phyloP scores from a whole-genome alignment of 2,329 filamentous ascomycete species.

The Fusarium papillatum region DNA sequence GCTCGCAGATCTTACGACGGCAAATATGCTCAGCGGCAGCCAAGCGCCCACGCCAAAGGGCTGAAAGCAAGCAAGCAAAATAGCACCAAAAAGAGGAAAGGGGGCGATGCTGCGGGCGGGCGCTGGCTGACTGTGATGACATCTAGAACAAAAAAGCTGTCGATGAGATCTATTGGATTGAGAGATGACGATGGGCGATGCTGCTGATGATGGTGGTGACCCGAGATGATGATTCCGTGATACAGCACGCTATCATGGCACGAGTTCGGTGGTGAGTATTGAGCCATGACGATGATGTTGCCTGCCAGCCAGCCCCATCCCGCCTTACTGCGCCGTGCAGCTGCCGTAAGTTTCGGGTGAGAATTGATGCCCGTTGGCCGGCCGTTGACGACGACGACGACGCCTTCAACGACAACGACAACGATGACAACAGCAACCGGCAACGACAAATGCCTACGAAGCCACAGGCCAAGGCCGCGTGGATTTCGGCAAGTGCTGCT shows the following conservation, averaged over 20 bases:
- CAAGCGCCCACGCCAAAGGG: slow-evolving; percentile 23
- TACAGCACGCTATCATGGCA: slow-evolving; percentile 9
- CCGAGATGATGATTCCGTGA: slow-evolving; percentile 15
- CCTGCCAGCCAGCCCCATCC: slow-evolving; percentile 1
- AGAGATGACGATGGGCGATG: slow-evolving; percentile 23
- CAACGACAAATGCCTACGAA: background rate
- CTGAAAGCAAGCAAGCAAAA: slow-evolving; percentile 6
- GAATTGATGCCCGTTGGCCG: background rate
- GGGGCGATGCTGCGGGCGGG: slow-evolving; percentile 23
- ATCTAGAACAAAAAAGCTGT: background rate
- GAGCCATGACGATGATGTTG: slow-evolving; percentile 10
- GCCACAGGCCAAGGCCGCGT: background rate
- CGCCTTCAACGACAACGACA: background rate
- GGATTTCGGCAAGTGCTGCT: slow-evolving; percentile 28
- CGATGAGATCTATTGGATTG: background rate
- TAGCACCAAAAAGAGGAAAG: slow-evolving; percentile 23
- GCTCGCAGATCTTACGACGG: slow-evolving; percentile 42
- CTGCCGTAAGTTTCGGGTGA: background rate
- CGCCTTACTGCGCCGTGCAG: background rate
- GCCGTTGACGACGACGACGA: slow-evolving; percentile 2
- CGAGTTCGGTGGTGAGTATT: background rate
- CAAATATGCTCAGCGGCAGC: slow-evolving; percentile 17
- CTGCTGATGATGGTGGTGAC: slow-evolving; percentile 2
- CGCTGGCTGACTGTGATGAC: slow-evolving; percentile 33
- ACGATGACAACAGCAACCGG: background rate